These are phyloP conservation scores for Eucalyptus erythrocorys DNA, from an alignment of 345 rosid species.

Conservation along the genomic window DNA sequence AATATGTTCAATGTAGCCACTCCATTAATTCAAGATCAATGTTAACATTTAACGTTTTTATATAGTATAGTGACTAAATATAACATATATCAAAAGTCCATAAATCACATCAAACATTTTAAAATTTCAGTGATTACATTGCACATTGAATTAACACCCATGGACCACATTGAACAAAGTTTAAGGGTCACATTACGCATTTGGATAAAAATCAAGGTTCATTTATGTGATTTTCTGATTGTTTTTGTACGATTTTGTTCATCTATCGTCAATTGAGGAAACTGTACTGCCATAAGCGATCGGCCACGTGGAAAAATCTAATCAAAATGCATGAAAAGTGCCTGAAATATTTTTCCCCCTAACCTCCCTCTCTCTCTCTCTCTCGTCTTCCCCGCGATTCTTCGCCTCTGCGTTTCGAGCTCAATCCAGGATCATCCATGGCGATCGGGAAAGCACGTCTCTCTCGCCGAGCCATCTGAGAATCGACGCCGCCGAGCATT, in stretches of 20 bases:
- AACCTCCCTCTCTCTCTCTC: not conserved
- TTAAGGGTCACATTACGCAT: accelerated
- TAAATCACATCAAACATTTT: accelerated
- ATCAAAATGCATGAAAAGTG: not conserved
- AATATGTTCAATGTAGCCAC: no score
- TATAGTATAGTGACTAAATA: not conserved
- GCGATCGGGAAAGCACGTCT: not conserved
- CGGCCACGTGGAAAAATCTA: not conserved
- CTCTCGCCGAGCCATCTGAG: not conserved
- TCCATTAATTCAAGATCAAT: no score
- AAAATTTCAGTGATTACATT: accelerated
- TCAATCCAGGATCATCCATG: not conserved
- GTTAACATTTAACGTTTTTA: no score
- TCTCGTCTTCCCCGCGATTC: not conserved
- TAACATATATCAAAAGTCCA: no score
- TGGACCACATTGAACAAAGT: no score
- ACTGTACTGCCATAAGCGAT: not conserved
- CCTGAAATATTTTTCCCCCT: not conserved
- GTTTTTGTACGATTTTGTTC: not conserved
- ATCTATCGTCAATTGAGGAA: not conserved
- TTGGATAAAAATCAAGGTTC: not conserved
- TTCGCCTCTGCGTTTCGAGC: not conserved
- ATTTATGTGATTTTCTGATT: not conserved
- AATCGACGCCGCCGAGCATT: not conserved
- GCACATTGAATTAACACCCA: accelerated